Percentiles rank a stretch among this genome's conserved stretches.
These are phyloP conservation scores for Fusarium torulosum DNA, from an alignment of 2,329 filamentous ascomycete species.

Conservation along the genomic window DNA sequence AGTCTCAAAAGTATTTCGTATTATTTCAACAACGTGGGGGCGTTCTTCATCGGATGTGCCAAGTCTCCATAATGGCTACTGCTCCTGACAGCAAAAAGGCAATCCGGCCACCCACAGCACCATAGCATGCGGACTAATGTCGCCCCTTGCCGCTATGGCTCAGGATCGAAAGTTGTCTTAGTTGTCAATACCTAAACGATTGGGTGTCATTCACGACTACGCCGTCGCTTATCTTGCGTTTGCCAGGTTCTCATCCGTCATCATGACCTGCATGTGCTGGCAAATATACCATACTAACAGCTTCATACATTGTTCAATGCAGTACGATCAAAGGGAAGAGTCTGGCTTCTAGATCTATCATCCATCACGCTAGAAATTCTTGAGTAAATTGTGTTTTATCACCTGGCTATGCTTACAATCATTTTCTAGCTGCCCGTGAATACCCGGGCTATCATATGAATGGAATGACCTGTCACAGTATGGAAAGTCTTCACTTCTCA, in stretches of 20 bases:
- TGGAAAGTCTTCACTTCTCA: neutral
- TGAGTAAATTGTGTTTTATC: neutral
- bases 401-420: neutral
- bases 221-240: conserved; percentile 47
- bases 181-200: conserved; percentile 45
- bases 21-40: conserved; percentile 33
- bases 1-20: conserved; percentile 11
- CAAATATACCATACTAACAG: conserved; percentile 35
- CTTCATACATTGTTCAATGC: conserved; percentile 29
- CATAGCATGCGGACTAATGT: conserved; percentile 35
- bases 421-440: neutral
- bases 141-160: conserved; percentile 34
- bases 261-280: conserved; percentile 43
- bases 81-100: conserved; percentile 42
- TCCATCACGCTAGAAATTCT: neutral
- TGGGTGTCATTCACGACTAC: conserved; percentile 41
- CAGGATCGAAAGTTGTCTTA: conserved; percentile 38
- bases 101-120: conserved; percentile 36
- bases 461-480: neutral
- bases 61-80: conserved; percentile 35
- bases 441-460: neutral
- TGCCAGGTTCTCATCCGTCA: conserved; percentile 34
- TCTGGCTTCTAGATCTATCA: neutral
- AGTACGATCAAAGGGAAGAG: conserved; percentile 6
- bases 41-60: conserved; percentile 38